phyloP scores from a whole-genome alignment of 257 asterid species.

The Anisodus tanguticus region DNA sequence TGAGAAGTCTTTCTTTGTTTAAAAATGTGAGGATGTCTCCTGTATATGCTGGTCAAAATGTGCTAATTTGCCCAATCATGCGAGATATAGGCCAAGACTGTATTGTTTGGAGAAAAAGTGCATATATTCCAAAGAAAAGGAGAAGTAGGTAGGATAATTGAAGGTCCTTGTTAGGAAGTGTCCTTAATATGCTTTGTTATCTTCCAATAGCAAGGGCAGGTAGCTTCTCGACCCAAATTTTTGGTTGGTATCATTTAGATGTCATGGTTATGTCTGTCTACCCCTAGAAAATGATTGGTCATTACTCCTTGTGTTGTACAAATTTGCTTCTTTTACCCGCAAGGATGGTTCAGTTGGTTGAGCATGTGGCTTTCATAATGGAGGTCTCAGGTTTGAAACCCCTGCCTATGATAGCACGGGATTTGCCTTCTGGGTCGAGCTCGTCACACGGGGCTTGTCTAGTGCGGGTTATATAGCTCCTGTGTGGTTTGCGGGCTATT shows the following conservation, averaged over 20 bases:
- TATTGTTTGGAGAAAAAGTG: not conserved
- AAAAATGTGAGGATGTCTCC: not conserved
- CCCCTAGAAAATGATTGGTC: constrained; percentile 13
- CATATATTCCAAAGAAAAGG: not conserved
- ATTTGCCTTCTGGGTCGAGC: too few species aligned
- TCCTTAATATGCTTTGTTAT: not conserved
- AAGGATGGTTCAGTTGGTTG: too few species aligned
- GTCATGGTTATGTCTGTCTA: not conserved
- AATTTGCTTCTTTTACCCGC: not conserved
- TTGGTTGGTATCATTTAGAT: constrained; percentile 14
- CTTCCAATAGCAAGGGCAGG: constrained; percentile 16
- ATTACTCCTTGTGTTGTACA: not conserved
- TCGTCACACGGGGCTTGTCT: too few species aligned
- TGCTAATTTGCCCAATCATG: not conserved
- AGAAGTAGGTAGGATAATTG: not conserved
- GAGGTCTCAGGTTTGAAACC: too few species aligned
- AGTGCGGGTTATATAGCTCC: too few species aligned
- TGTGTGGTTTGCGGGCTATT: too few species aligned
- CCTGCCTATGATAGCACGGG: too few species aligned
- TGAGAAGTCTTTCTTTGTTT: constrained; percentile 6
- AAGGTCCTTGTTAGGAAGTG: not conserved
- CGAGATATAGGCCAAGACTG: not conserved
- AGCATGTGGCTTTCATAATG: too few species aligned
- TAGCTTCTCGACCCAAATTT: not conserved
- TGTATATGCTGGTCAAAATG: not conserved